These are phyloP conservation scores for Rheum nobile DNA, from an alignment of 148 eudicot genomes.

Conservation along the genomic window DNA sequence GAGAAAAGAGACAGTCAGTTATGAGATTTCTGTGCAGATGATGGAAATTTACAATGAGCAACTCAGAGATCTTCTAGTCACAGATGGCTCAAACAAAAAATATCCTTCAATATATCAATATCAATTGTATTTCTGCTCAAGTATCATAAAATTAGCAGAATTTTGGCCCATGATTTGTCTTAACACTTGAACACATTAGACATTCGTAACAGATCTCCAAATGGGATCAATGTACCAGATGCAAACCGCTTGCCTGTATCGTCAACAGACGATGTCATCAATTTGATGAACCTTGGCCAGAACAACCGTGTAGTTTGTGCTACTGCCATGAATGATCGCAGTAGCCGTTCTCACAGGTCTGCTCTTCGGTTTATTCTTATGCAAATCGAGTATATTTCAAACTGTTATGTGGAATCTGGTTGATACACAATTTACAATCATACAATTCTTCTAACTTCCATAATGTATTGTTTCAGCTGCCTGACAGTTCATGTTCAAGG, in stretches of 20 bases:
- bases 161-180: constrained; percentile 16
- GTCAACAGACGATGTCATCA: constrained; percentile 69
- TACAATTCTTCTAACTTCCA: not conserved
- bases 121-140: not conserved
- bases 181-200: constrained; percentile 71
- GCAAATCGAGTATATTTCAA: not conserved
- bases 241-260: constrained; percentile 73
- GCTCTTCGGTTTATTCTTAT: not conserved
- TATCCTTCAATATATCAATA: constrained; percentile 47
- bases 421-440: not conserved
- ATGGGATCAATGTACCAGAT: constrained; percentile 83
- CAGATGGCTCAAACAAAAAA: constrained; percentile 64
- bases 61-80: constrained; percentile 84
- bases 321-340: constrained; percentile 88
- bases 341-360: constrained; percentile 98
- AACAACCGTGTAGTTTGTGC: constrained; percentile 84
- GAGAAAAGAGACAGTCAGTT: constrained; percentile 54
- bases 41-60: constrained; percentile 95
- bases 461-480: constrained; percentile 47
- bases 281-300: constrained; percentile 69
- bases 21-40: constrained; percentile 89
- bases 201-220: constrained; percentile 62
- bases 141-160: not conserved
- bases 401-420: not conserved
- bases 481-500: constrained; percentile 95